Evolutionary conservation across 2,329 filamentous ascomycete species (phyloP), one percentile per base, ranked within the genome.

Genomic region (Torrubiellomyces zombiae): DNA sequence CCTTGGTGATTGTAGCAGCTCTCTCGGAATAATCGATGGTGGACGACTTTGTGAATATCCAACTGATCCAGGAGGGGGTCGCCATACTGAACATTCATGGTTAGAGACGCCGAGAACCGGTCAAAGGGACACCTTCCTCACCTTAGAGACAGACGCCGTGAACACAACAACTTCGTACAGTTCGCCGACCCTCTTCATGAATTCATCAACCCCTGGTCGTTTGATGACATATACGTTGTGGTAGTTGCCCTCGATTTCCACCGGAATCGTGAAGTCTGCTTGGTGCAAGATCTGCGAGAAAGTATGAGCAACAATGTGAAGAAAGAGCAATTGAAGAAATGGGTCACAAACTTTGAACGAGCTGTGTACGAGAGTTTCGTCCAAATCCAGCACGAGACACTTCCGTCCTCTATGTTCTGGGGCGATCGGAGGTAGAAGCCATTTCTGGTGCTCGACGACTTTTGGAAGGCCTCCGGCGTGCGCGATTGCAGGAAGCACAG

Each of bases 211-310:
- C 27, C 89, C 89, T n/a, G 89, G 89, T 42, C 89, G 73, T 58
- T 98, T 98, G 51, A 98, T 98, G 36, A 98, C 89, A 48, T 98
- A 98, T 27, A 98, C 91, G 44, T 98, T 98, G 56, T 98, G 89
- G 47, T 91, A 95, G 51, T 93, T 91, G 28, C 89, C 89, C 58
- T 98, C 89, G 35, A 98, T 98, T 45, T 98, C 89, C 16, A 98
- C 89, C 0, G 89, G 89, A 46, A 98, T 95, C 5, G 89, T 98
- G 47, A 98, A 95, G 53, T 98, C 89, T 30, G 89, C 89, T 60
- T 95, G 86, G 44, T 95, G 85, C 22, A 98, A 65, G 38, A 95
- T 89, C 85, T 95, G 14, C 33, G 30, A 40, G 34, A 30, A 7
- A 14, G 17, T 9, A 24, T 37, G 21, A 35, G 33, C 20, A 15